Percentiles rank a stretch among this genome's conserved stretches.
phyloP scores from a whole-genome alignment of 352 stramenopile genomes.

The Phytophthora melonis region DNA sequence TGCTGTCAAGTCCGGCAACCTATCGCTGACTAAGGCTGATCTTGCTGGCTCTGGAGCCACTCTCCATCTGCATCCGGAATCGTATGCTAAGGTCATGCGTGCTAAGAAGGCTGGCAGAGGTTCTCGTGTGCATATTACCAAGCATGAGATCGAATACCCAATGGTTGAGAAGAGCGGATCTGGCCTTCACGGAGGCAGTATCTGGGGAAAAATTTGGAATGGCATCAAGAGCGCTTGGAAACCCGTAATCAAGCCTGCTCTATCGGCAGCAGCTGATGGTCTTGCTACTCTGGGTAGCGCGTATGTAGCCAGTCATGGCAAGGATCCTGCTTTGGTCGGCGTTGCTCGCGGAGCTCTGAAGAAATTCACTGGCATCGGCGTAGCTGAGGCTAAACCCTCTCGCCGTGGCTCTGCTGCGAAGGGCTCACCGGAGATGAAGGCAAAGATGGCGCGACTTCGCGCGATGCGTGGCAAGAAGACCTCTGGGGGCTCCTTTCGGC shows the following conservation, averaged over 20 bases:
- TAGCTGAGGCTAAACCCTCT: neutral
- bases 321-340: constrained; percentile 5
- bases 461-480: neutral
- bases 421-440: neutral
- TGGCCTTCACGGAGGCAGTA: neutral
- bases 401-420: neutral
- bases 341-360: neutral
- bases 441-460: neutral
- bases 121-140: neutral
- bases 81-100: constrained; percentile 11
- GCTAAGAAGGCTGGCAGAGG: neutral
- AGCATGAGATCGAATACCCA: neutral
- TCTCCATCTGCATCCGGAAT: constrained; percentile 16
- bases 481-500: neutral
- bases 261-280: constrained; percentile 9
- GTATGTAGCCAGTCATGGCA: neutral
- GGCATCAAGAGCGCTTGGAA: constrained; percentile 2
- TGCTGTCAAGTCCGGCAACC: neutral
- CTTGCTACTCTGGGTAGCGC: neutral
- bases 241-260: neutral
- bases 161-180: neutral
- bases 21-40: constrained; percentile 9
- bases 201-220: constrained; percentile 8
- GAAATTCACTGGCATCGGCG: neutral
- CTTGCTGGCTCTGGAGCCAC: constrained; percentile 1